Conservation (phyloP, 306 rosid species). For the Sesbania bispinosa region DNA sequence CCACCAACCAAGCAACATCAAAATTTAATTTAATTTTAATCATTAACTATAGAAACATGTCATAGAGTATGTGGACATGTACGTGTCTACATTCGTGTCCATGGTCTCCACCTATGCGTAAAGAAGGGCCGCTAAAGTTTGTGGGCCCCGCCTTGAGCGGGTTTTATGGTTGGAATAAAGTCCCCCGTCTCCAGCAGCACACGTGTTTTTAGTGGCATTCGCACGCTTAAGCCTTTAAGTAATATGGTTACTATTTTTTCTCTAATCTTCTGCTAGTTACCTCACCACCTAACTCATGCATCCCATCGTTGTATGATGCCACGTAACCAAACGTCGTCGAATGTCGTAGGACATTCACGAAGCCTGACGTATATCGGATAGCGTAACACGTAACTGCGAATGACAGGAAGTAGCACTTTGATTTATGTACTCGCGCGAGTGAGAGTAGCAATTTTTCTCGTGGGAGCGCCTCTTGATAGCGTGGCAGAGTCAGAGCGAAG, state of each 20-base stretch:
- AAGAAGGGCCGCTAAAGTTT: background rate
- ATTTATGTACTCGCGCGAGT: background rate
- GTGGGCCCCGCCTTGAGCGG: background rate
- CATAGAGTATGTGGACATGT: background rate
- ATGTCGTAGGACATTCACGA: background rate
- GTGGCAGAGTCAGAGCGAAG: constrained; percentile 11
- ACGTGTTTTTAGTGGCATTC: background rate
- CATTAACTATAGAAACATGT: background rate
- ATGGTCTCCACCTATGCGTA: background rate
- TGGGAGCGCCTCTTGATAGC: too few relatives aligned
- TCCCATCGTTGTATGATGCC: background rate
- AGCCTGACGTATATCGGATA: background rate
- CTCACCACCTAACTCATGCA: background rate
- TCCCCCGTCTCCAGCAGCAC: background rate
- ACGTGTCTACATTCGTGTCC: background rate
- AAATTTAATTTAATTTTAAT: background rate
- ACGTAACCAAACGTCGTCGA: background rate
- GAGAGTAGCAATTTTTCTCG: too few relatives aligned
- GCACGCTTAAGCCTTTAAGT: background rate
- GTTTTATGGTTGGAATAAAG: constrained; percentile 17
- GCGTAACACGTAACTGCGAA: constrained; percentile 15
- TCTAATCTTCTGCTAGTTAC: background rate
- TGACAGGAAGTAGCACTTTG: background rate
- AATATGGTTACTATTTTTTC: too few relatives aligned
- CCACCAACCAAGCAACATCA: background rate